Percentiles rank a stretch among this genome's conserved stretches.
These are phyloP conservation scores for Phaffomyces antillensis DNA, from an alignment of 805 yeast species.

Conservation along the genomic window DNA sequence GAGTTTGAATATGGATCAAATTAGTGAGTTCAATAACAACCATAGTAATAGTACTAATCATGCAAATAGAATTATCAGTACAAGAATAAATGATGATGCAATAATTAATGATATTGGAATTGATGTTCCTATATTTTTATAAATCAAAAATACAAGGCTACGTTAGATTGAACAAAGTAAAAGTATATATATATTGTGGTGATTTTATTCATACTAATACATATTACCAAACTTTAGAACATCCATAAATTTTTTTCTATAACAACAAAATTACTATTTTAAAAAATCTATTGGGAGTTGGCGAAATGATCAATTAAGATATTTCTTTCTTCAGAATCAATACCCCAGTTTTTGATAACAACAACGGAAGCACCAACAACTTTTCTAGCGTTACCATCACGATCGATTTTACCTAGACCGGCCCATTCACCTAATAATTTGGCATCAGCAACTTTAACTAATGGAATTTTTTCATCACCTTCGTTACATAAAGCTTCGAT, in stretches of 20 bases:
- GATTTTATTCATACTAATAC: not conserved
- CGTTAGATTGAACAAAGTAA: not conserved
- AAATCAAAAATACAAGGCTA: not conserved
- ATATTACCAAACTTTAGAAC: not conserved
- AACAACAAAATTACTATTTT: not conserved
- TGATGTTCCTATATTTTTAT: slow-evolving; percentile 22
- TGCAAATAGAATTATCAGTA: not conserved
- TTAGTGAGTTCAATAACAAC: not conserved
- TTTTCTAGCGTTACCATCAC: slow-evolving; percentile 99
- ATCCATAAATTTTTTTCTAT: not conserved
- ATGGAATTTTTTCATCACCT: slow-evolving; percentile 92
- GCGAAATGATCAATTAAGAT: slow-evolving; percentile 94
- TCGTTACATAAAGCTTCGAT: slow-evolving; percentile 99
- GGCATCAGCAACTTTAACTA: slow-evolving; percentile 99
- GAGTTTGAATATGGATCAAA: not conserved
- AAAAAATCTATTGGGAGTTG: slow-evolving; percentile 62
- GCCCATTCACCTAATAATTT: slow-evolving; percentile 99
- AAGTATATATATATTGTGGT: not conserved
- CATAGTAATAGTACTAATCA: not conserved
- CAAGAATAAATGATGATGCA: not conserved
- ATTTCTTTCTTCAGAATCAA: slow-evolving; percentile 95
- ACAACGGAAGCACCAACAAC: slow-evolving; percentile 99
- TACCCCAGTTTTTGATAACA: slow-evolving; percentile 99
- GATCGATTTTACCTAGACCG: slow-evolving; percentile 98
- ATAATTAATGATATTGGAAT: slow-evolving; percentile 6